These are phyloP conservation scores for Prunus mira DNA, from an alignment of 306 rosid genomes.

Conservation along the genomic window DNA sequence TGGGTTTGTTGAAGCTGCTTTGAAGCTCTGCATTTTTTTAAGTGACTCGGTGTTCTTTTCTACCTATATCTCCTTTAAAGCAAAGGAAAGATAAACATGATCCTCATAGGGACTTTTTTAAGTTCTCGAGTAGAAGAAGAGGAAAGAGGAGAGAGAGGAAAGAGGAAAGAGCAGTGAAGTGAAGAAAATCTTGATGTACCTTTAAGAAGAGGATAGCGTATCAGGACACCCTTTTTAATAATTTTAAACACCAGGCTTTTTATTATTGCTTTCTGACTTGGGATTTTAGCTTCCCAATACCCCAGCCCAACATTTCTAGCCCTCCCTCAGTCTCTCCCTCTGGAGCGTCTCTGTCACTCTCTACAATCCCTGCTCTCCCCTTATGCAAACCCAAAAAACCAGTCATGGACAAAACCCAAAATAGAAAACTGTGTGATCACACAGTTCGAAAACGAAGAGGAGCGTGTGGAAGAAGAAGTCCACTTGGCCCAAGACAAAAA, in stretches of 20 bases:
- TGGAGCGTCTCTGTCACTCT: constrained; percentile 29
- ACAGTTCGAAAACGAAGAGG: constrained; percentile 1
- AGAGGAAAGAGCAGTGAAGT: neutral
- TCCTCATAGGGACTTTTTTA: neutral
- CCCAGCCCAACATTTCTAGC: constrained; percentile 37
- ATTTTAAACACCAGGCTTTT: constrained; percentile 25
- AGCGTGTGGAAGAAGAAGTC: constrained; percentile 5
- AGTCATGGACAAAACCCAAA: neutral
- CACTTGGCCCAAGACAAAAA: constrained; percentile 27
- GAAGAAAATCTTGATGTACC: constrained; percentile 46
- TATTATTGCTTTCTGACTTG: constrained; percentile 71
- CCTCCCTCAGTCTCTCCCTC: constrained; percentile 12
- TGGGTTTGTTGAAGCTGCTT: constrained; percentile 41
- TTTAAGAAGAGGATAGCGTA: constrained; percentile 54
- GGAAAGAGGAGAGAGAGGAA: neutral
- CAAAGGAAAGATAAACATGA: constrained; percentile 9
- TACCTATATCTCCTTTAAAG: constrained; percentile 2
- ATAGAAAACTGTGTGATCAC: neutral
- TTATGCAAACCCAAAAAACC: neutral
- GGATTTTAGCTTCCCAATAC: constrained; percentile 77
- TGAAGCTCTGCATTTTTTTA: constrained; percentile 68
- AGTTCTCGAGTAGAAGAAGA: neutral
- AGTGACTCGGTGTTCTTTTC: neutral
- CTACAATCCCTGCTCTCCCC: neutral
- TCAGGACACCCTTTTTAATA: constrained; percentile 34